Evolutionary conservation across 176 grass and related monocot species (phyloP), one percentile per base, ranked within the genome.

Genomic region (Zea luxurians): DNA sequence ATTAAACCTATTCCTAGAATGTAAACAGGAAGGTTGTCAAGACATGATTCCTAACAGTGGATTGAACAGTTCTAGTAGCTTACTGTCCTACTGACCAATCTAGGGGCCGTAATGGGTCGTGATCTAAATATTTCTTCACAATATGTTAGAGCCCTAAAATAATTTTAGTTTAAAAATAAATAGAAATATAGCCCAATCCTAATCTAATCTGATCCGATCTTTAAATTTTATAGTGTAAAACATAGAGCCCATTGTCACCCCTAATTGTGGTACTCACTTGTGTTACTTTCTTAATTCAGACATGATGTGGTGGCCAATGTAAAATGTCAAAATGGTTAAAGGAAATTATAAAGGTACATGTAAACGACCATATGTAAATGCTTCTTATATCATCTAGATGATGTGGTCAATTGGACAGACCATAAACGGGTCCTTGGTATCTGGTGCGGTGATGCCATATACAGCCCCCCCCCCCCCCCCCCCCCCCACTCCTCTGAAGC

Each of bases 241-340:
- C n/a, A n/a, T n/a, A n/a, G n/a, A n/a, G n/a, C n/a, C n/a, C n/a
- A n/a, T n/a, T n/a, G n/a, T n/a, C n/a, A n/a, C n/a, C n/a, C n/a
- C n/a, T n/a, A n/a, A n/a, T n/a, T n/a, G n/a, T n/a, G n/a, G n/a
- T n/a, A n/a, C n/a, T n/a, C n/a, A n/a, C n/a, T n/a, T n/a, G n/a
- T n/a, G n/a, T n/a, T n/a, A 3, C 13, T 27, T 36, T 35, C 55
- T 45, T 79, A 27, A 1, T 44, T 1, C 4, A 67, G 37, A 66
- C 6, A 18, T 9, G 9, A 40, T 38, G 2, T 49, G 3, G n/a
- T 64, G 41, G 54, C 3, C 59, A 18, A 38, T 35, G 6, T 40
- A 43, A 37, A 81, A 17, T 49, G 11, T 81, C 55, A 81, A 10
- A 59, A 71, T 71, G 42, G 42, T 76, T 75, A 38, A 45, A 47